Percentiles rank a stretch among this genome's conserved stretches.
These are phyloP conservation scores for Trypanosoma melophagium DNA, from an alignment of 208 protist species.

Conservation along the genomic window DNA sequence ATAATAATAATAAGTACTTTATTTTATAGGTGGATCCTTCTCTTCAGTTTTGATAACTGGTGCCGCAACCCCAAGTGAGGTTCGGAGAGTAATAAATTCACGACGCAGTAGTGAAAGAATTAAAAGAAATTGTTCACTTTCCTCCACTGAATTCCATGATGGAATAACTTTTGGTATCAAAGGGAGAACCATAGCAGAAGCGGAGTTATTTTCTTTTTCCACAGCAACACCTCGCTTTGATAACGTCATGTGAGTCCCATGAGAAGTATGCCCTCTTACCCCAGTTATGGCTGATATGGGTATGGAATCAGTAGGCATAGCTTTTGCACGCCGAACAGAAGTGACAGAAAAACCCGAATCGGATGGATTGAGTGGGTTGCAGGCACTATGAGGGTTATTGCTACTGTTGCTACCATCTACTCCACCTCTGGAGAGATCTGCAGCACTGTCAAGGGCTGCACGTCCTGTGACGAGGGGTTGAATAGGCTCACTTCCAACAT, in stretches of 20 bases:
- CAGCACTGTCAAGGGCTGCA: constrained; percentile 11
- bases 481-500: constrained; percentile 71
- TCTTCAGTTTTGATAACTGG: neutral
- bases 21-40: neutral
- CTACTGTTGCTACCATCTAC: neutral
- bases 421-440: constrained; percentile 17
- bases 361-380: constrained; percentile 1
- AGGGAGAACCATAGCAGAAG: constrained; percentile 1
- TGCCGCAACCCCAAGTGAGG: neutral
- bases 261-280: constrained; percentile 5
- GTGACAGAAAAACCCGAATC: constrained; percentile 50
- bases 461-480: constrained; percentile 27
- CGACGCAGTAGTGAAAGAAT: constrained; percentile 47
- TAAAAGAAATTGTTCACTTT: constrained; percentile 65
- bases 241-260: neutral
- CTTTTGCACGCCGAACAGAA: constrained; percentile 31
- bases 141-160: constrained; percentile 61
- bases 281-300: neutral
- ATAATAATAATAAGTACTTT: neutral
- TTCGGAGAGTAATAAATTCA: constrained; percentile 19
- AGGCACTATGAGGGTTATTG: neutral
- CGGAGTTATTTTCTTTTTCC: constrained; percentile 2
- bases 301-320: constrained; percentile 9
- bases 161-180: constrained; percentile 55
- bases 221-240: constrained; percentile 5